A percentile compares a stretch with the other conserved stretches of the same genome.
phyloP scores from a whole-genome alignment of 2,329 filamentous ascomycete species.

The Lanzia echinophila region DNA sequence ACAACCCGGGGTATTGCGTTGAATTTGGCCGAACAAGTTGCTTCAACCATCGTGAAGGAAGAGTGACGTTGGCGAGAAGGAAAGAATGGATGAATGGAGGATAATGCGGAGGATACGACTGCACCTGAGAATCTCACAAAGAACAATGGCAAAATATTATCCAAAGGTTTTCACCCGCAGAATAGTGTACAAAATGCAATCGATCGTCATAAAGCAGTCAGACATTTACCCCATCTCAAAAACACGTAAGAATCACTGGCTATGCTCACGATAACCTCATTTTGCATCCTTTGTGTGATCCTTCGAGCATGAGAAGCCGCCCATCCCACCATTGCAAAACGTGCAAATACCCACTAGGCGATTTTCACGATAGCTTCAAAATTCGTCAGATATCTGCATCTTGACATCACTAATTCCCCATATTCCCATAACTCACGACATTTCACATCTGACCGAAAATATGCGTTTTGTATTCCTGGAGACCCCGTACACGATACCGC shows the following conservation, averaged over 20 bases:
- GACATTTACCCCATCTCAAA: not conserved
- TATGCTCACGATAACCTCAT: not conserved
- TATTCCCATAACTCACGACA: not conserved
- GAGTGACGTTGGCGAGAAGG: not conserved
- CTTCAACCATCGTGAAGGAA: not conserved
- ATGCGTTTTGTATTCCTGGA: no score
- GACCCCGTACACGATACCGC: not conserved
- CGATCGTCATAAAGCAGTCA: no score
- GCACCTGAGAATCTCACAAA: not conserved
- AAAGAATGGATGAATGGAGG: not conserved
- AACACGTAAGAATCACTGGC: not conserved
- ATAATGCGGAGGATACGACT: not conserved
- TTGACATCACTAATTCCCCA: conserved; percentile 4
- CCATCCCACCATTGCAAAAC: not conserved
- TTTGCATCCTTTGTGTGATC: not conserved
- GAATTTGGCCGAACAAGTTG: not conserved
- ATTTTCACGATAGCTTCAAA: conserved; percentile 4
- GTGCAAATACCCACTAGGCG: not conserved
- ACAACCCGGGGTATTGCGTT: not conserved
- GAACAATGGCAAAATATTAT: not conserved
- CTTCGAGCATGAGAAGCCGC: not conserved
- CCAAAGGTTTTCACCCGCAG: no score
- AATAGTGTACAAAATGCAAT: no score
- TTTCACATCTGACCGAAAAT: no score
- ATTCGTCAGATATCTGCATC: not conserved